A percentile compares a stretch with the other conserved stretches of the same genome.
phyloP scores from a whole-genome alignment of 345 rosid species.

The Citrus medica region DNA sequence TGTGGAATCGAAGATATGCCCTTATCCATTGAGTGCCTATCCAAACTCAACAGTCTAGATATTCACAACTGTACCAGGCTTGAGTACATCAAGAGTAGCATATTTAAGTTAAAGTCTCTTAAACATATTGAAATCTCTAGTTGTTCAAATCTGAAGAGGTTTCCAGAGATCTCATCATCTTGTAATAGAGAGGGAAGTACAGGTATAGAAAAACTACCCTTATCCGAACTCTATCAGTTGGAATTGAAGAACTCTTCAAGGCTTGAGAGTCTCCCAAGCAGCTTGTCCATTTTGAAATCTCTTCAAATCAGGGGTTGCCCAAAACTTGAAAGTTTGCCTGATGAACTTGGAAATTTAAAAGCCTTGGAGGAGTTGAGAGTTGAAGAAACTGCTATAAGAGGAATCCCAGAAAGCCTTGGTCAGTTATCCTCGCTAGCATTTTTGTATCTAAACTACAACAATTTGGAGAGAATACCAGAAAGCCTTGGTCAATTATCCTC shows the following conservation, averaged over 20 bases:
- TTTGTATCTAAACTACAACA: too few species aligned
- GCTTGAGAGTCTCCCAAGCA: neutral
- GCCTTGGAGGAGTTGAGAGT: constrained; percentile 7
- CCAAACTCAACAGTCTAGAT: too few species aligned
- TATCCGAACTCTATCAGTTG: neutral
- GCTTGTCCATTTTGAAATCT: constrained; percentile 10
- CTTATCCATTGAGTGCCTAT: too few species aligned
- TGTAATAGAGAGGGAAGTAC: neutral
- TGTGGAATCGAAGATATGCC: too few species aligned
- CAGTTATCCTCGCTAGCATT: neutral
- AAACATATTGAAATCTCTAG: too few species aligned
- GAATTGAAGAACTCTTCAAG: neutral
- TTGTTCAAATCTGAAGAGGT: too few species aligned
- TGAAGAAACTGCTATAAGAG: constrained; percentile 8
- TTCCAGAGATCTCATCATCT: neutral
- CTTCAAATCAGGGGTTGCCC: neutral
- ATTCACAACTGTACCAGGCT: too few species aligned
- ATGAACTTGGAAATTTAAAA: neutral
- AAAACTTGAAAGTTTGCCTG: neutral
- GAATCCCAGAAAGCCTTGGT: neutral
- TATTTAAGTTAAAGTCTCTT: too few species aligned
- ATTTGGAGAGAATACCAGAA: too few species aligned
- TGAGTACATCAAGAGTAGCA: too few species aligned
- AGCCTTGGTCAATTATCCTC: too few species aligned
- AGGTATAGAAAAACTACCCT: neutral